Base-by-base conservation (phyloP, 2,329 filamentous ascomycete genomes). In the Blumeriella jaapii region DNA sequence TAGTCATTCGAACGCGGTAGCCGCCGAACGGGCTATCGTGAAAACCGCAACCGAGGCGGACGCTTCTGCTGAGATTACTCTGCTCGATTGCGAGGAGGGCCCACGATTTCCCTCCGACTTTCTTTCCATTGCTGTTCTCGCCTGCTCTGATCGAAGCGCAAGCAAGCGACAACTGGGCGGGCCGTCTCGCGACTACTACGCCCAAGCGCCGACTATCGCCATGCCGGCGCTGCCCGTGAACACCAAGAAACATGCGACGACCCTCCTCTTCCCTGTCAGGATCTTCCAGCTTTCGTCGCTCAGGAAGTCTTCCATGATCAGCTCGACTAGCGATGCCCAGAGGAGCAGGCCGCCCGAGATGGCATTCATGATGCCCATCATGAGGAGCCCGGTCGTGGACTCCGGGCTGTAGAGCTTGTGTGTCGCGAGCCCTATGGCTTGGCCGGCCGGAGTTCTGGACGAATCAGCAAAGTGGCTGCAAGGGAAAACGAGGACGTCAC, bases 291-390 rank as follows among this genome's bases (percentile, higher is more conserved):
- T 30, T 18, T 29, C 25, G 13, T 38, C 36, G 13, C 29, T 33
- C 25, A 38, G 16, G 25, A 38, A 38, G n/a, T 38, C 36, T 18
- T 33, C 36, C 10, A 32, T 29, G 6, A 38, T 33, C 19, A 38
- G 10, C 15, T 38, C 36, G 3, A 27, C 36, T 6, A 38, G 19
- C 2, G 36, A 38, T 1, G 36, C 36, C 8, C 31, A 38, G 11
- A 27, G 20, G 5, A 38, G 15, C 14, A 38, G 36, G 6, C 36
- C 36, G 12, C 29, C 29, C 7, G 36, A 38, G 13, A 38, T 38
- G 1, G 36, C 29, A 18, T 38, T 38, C 29, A 38, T 33, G 16
- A 38, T 33, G 6, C 36, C 36, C 5, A 38, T 25, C 4, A 38
- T 28, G 14, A 38, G 18, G 8, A 33, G 24, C 2, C 36, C 36